Conservation (phyloP, 345 rosid genomes). For the Raphanus sativus region DNA sequence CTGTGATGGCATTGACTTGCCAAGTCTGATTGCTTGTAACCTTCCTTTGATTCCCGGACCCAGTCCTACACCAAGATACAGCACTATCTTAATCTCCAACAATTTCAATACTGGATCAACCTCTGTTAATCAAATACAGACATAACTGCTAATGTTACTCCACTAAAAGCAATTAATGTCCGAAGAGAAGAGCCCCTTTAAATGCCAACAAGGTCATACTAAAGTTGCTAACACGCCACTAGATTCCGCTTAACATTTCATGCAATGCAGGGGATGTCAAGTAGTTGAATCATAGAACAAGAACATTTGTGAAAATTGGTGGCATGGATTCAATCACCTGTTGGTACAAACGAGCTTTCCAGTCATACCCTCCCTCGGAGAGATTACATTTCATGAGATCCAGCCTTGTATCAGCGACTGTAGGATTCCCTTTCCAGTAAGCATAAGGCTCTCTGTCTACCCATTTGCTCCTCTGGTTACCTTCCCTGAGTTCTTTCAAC, state of each 20-base stretch:
- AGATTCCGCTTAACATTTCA: not conserved
- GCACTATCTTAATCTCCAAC: not conserved
- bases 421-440: slow-evolving; percentile 90
- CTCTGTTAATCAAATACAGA: too few relatives aligned
- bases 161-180: too few relatives aligned
- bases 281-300: slow-evolving; percentile 2
- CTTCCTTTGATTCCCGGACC: slow-evolving; percentile 59
- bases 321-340: slow-evolving; percentile 48
- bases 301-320: not conserved
- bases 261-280: not conserved
- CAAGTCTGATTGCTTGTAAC: slow-evolving; percentile 74
- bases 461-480: slow-evolving; percentile 57
- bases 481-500: slow-evolving; percentile 51
- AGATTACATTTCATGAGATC: slow-evolving; percentile 76
- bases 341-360: slow-evolving; percentile 79
- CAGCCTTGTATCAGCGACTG: slow-evolving; percentile 55
- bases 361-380: slow-evolving; percentile 56
- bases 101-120: too few relatives aligned
- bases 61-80: slow-evolving; percentile 59
- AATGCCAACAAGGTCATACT: not conserved
- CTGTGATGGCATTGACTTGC: slow-evolving; percentile 77
- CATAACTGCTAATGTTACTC: too few relatives aligned
- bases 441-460: slow-evolving; percentile 68
- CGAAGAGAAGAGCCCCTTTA: too few relatives aligned
- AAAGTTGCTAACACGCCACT: not conserved